Evolutionary conservation across 1,284 basidiomycete species (phyloP), one percentile per base, ranked within the genome.

Genomic region (Cutaneotrichosporon sp.): DNA sequence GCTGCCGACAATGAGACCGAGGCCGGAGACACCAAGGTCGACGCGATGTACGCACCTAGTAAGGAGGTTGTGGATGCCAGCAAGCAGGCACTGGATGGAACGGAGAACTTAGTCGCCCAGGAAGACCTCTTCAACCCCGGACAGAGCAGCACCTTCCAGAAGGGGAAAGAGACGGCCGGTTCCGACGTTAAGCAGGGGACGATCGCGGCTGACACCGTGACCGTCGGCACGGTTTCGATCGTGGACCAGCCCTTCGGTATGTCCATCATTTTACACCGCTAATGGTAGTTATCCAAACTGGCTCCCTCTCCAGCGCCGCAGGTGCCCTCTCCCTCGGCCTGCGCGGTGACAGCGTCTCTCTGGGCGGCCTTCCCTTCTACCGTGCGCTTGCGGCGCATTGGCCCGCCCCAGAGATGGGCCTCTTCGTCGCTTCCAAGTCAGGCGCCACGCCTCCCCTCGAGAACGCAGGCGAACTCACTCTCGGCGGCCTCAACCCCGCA

Each of bases 401-500:
- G 55, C 36, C 36, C 13, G 38, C 21, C 8, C 55, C 3, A 11
- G 38, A 40, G 38, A 21, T 56, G 11, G 55, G 55, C 18, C 38
- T 56, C 14, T 56, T 56, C 18, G 38, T 40, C 21, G 18, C 38
- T 6, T n/a, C 16, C 21, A 8, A 18, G 16, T 21, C n/a, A 3
- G 36, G 42, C 38, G 36, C 22, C 10, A 30, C 36, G 13, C 13
- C 1, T 4, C 36, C 21, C 21, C 36, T 40, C 22, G 18, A 40
- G 11, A 42, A 56, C 21, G 34, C 16, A 13, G 55, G 55, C 55
- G 55, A 56, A 9, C 55, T 56, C 21, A n/a, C 55, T 7, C 22
- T 56, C 14, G 55, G 58, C 18, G 58, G 58, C 18, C 42, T 58
- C 42, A 49, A 58, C 57, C n/a, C 16, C 4, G 57, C 42, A 8